Percentiles rank a stretch among this genome's conserved stretches.
phyloP scores from a whole-genome alignment of 2,329 filamentous ascomycete genomes.

The Lachnellula hyalina region DNA sequence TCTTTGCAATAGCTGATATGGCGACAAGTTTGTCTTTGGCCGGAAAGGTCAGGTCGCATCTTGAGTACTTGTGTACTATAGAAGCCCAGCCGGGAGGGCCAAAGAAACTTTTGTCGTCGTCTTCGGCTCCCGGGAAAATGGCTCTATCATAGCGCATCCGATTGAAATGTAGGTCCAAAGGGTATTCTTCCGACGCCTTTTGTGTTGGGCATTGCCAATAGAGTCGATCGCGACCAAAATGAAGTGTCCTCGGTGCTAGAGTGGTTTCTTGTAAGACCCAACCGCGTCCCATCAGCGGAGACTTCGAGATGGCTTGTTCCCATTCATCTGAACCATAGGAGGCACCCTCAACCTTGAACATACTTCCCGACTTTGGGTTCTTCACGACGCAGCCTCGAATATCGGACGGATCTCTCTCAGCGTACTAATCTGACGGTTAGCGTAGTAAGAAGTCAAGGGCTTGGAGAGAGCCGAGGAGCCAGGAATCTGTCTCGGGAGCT shows the following conservation, averaged over 20 bases:
- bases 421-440: not conserved
- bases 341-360: not conserved
- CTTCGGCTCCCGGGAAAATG: not conserved
- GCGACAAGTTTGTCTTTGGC: constrained; percentile 11
- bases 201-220: constrained; percentile 12
- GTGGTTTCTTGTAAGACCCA: constrained; percentile 14
- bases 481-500: no score
- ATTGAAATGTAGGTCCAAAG: not conserved
- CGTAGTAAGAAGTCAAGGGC: no score
- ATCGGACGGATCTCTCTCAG: constrained; percentile 2
- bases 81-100: constrained; percentile 10
- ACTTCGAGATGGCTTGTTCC: constrained; percentile 1
- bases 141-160: not conserved
- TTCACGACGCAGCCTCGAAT: constrained; percentile 3
- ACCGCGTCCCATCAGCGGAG: constrained; percentile 6
- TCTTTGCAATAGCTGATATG: constrained; percentile 8
- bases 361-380: not conserved
- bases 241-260: constrained; percentile 8
- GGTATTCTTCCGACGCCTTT: constrained; percentile 4
- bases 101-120: not conserved
- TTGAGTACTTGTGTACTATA: constrained; percentile 12
- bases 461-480: no score
- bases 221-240: constrained; percentile 6
- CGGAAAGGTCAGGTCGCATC: constrained; percentile 10
- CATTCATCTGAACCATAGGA: constrained; percentile 5